Evolutionary conservation across 2,329 filamentous ascomycete genomes (phyloP).

Genomic region (Penicillium sp.): DNA sequence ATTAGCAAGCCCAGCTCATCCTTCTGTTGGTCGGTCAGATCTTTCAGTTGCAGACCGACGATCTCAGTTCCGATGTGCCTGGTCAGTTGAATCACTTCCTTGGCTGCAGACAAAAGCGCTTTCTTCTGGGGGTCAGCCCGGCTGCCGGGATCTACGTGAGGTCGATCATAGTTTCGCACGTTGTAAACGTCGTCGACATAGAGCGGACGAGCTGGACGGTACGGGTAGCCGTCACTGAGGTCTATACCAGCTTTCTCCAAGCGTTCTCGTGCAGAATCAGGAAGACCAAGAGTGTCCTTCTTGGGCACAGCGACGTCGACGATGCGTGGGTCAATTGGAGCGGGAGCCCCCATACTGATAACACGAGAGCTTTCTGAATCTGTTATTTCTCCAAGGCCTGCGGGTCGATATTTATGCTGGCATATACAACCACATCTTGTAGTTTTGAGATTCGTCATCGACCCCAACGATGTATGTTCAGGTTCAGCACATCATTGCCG

Average conservation of each 20-base stretch:
- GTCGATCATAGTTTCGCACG: slow-evolving; percentile 57
- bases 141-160: slow-evolving; percentile 58
- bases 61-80: slow-evolving; percentile 63
- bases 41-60: slow-evolving; percentile 60
- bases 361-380: background rate
- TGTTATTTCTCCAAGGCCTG: background rate
- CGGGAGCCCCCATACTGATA: slow-evolving; percentile 52
- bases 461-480: background rate
- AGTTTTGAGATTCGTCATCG: background rate
- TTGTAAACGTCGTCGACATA: slow-evolving; percentile 67
- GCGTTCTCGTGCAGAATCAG: slow-evolving; percentile 54
- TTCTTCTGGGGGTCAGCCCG: slow-evolving; percentile 64
- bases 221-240: slow-evolving; percentile 66
- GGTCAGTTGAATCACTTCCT: slow-evolving; percentile 60
- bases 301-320: slow-evolving; percentile 59
- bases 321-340: slow-evolving; percentile 60
- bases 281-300: slow-evolving; percentile 63
- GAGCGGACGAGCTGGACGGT: slow-evolving; percentile 62
- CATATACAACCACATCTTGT: background rate
- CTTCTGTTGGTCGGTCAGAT: slow-evolving; percentile 56
- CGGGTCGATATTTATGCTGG: background rate
- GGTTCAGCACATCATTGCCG: slow-evolving; percentile 33
- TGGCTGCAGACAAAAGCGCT: slow-evolving; percentile 57
- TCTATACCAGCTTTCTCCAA: slow-evolving; percentile 67
- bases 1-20: slow-evolving; percentile 62